A percentile compares a stretch with the other conserved stretches of the same genome.
Evolutionary conservation across 2,329 filamentous ascomycete species (phyloP).

Genomic region (Penicillium sp.): DNA sequence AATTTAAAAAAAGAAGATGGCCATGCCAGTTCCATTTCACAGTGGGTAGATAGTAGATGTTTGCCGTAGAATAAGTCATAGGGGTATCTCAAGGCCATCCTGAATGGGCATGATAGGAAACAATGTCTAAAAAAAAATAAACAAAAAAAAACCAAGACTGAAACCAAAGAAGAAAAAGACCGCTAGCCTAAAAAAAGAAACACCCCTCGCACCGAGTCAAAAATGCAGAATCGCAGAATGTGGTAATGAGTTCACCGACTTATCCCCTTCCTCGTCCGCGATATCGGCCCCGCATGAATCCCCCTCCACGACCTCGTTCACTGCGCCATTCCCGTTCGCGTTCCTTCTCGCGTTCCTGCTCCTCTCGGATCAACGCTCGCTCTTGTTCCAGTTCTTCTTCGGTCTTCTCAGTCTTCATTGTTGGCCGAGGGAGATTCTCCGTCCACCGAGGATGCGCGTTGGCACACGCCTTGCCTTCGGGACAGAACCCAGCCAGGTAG

Average conservation of each 20-base stretch:
- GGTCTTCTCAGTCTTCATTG: constrained; percentile 70
- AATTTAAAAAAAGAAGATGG: too few relatives aligned
- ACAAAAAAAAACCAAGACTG: neutral
- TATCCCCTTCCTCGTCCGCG: constrained; percentile 52
- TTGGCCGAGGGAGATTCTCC: constrained; percentile 65
- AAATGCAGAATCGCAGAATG: constrained; percentile 8
- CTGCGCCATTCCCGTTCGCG: constrained; percentile 58
- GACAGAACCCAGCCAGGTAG: constrained; percentile 94
- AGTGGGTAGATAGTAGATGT: neutral
- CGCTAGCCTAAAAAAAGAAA: neutral
- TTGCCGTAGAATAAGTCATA: neutral
- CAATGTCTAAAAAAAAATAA: neutral
- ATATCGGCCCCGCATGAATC: constrained; percentile 48
- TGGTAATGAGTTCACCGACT: neutral
- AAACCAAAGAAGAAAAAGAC: neutral
- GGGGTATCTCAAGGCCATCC: constrained; percentile 6
- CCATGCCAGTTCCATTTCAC: neutral
- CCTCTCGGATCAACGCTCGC: constrained; percentile 59
- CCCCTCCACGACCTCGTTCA: constrained; percentile 56
- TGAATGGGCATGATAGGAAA: neutral
- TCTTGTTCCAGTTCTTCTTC: constrained; percentile 69
- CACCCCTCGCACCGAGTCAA: constrained; percentile 7
- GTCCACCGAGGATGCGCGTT: constrained; percentile 81
- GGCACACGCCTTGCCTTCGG: constrained; percentile 75
- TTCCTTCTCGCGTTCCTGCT: constrained; percentile 61